Percentiles rank a stretch among this genome's conserved stretches.
Conservation (phyloP, 2,329 filamentous ascomycete genomes). For the Proliferodiscus dingleyae region DNA sequence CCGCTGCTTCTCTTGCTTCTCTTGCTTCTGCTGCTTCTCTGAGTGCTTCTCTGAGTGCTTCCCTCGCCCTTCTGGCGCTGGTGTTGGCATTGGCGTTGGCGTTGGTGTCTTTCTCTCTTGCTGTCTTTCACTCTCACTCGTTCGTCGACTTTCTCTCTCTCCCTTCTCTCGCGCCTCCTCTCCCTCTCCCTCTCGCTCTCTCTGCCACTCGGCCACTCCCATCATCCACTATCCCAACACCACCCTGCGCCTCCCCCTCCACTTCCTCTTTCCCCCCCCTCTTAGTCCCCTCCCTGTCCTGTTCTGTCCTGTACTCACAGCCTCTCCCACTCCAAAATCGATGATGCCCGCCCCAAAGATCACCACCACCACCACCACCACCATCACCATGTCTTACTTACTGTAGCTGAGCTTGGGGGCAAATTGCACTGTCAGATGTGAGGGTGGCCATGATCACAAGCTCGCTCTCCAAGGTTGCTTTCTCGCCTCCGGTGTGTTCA, state of each 20-base stretch:
- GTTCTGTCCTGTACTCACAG: background rate
- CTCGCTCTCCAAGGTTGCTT: conserved; percentile 1
- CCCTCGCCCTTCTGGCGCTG: no score
- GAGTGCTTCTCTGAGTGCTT: no score
- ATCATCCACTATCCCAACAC: no score
- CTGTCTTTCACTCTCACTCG: no score
- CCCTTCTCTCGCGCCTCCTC: background rate
- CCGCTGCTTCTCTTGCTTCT: conserved; percentile 3
- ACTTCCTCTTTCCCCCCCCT: background rate
- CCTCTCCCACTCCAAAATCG: conserved; percentile 1
- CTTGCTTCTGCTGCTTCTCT: conserved; percentile 4
- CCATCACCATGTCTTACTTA: no score
- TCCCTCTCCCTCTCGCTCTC: background rate
- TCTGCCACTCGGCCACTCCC: background rate
- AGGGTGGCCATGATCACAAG: conserved; percentile 7
- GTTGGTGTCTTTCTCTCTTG: no score
- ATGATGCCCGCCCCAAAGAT: background rate
- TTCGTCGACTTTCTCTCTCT: no score
- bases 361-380: no score
- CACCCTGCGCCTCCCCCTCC: no score
- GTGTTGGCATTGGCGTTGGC: background rate
- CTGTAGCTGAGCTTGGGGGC: background rate
- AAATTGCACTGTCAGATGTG: no score
- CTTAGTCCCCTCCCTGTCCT: background rate
- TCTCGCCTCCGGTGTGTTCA: no score